Evolutionary conservation across 176 grass and related monocot genomes (phyloP).

Genomic region (Oryza glumipatula): DNA sequence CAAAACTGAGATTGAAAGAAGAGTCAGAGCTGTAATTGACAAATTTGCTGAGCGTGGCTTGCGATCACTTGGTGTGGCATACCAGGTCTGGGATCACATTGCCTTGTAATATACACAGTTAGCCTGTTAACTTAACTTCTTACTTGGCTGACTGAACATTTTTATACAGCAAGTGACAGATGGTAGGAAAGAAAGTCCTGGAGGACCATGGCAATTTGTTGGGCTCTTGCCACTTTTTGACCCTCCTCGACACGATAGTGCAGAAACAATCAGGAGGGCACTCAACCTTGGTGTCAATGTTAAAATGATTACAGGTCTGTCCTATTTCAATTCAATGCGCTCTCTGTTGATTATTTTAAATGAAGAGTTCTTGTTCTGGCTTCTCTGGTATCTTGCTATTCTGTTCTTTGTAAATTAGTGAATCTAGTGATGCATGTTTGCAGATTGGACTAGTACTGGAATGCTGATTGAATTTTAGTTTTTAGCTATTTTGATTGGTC

Average conservation of each 20-base stretch:
- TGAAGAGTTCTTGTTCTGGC: background rate
- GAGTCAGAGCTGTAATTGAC: constrained; percentile 79
- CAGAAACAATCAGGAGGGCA: constrained; percentile 86
- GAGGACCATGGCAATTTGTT: constrained; percentile 84
- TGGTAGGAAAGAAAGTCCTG: constrained; percentile 79
- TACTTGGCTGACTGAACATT: constrained; percentile 13
- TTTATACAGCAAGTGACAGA: constrained; percentile 80
- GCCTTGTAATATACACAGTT: background rate
- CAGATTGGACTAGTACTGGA: background rate
- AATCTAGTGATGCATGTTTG: background rate
- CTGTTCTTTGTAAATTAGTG: background rate
- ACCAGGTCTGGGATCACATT: constrained; percentile 58
- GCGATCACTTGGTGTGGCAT: constrained; percentile 81
- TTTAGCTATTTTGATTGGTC: background rate
- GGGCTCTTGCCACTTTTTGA: constrained; percentile 93
- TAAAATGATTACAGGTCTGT: constrained; percentile 88
- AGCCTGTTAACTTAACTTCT: background rate
- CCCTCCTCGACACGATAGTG: constrained; percentile 90
- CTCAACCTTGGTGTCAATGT: constrained; percentile 89
- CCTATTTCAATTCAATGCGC: constrained; percentile 8
- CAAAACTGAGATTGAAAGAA: constrained; percentile 76
- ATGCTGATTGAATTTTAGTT: background rate
- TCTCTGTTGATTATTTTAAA: background rate
- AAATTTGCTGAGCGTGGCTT: constrained; percentile 90
- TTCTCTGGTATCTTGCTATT: background rate